Evolutionary conservation across 2,329 filamentous ascomycete species (phyloP).

Genomic region (Rhynchosporium agropyri): DNA sequence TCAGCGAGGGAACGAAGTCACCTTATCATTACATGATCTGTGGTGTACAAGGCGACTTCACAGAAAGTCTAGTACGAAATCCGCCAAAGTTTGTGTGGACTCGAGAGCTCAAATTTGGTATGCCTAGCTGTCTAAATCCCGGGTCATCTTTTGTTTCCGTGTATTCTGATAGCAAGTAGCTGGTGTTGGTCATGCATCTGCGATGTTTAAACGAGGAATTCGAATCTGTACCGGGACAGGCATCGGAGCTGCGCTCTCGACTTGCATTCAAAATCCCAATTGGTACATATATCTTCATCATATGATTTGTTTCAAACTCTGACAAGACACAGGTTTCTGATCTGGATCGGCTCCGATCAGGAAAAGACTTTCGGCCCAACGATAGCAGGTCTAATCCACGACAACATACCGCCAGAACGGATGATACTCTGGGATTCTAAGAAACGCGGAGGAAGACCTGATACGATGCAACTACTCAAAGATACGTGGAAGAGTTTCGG

Average conservation of each 20-base stretch:
- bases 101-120: conserved; percentile 47
- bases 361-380: conserved; percentile 48
- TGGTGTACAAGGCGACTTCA: conserved; percentile 49
- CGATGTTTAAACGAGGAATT: conserved; percentile 49
- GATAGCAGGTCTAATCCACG: conserved; percentile 45
- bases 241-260: conserved; percentile 47
- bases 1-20: conserved; percentile 46
- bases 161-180: conserved; percentile 34
- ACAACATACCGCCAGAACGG: conserved; percentile 46
- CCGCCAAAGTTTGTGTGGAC: conserved; percentile 48
- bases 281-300: conserved; percentile 37
- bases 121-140: conserved; percentile 16
- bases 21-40: conserved; percentile 48
- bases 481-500: conserved; percentile 46
- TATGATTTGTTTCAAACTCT: conserved; percentile 16
- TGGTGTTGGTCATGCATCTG: conserved; percentile 48
- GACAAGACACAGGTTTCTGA: conserved; percentile 44
- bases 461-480: conserved; percentile 45
- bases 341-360: conserved; percentile 49
- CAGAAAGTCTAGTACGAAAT: conserved; percentile 45
- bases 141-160: not conserved
- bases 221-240: conserved; percentile 48
- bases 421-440: conserved; percentile 50
- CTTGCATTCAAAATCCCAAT: conserved; percentile 47
- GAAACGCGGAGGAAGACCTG: conserved; percentile 46